These are phyloP conservation scores for Tulasnella sp. DNA, from an alignment of 768 basidiomycete species.

Conservation along the genomic window DNA sequence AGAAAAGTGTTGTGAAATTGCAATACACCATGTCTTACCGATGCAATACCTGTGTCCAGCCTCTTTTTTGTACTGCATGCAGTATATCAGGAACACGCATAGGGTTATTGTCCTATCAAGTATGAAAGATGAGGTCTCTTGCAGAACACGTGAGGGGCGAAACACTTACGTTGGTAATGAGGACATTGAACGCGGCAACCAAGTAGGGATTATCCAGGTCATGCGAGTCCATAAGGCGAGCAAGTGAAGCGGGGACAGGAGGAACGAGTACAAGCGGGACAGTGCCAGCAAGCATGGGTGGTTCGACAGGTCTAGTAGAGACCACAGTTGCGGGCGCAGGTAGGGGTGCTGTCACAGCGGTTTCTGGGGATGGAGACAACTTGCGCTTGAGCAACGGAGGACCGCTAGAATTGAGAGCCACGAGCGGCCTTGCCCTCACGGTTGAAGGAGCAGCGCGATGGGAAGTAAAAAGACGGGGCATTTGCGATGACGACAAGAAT, in stretches of 20 bases:
- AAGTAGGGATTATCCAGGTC: constrained; percentile 15
- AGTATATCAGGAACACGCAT: constrained; percentile 14
- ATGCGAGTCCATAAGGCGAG: constrained; percentile 15
- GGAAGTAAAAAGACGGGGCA: constrained; percentile 14
- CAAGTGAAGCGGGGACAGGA: background rate
- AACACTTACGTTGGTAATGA: constrained; percentile 16
- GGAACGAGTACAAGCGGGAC: constrained; percentile 12
- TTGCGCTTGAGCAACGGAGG: no score
- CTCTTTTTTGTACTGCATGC: constrained; percentile 8
- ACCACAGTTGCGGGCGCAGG: background rate
- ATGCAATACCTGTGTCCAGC: constrained; percentile 14
- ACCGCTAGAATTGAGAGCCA: no score
- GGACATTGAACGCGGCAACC: constrained; percentile 15
- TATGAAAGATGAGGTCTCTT: background rate
- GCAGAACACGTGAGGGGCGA: no score
- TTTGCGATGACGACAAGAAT: background rate
- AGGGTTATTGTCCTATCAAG: constrained; percentile 7
- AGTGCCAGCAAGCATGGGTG: background rate
- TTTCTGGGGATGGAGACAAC: no score
- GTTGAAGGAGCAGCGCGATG: constrained; percentile 9
- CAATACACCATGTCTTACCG: constrained; percentile 5
- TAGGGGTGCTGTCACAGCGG: no score
- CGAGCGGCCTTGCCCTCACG: no score
- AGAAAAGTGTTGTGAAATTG: background rate
- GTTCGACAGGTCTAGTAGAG: background rate